Conservation (phyloP, 2,329 filamentous ascomycete genomes). For the Fusarium sublunatum region DNA sequence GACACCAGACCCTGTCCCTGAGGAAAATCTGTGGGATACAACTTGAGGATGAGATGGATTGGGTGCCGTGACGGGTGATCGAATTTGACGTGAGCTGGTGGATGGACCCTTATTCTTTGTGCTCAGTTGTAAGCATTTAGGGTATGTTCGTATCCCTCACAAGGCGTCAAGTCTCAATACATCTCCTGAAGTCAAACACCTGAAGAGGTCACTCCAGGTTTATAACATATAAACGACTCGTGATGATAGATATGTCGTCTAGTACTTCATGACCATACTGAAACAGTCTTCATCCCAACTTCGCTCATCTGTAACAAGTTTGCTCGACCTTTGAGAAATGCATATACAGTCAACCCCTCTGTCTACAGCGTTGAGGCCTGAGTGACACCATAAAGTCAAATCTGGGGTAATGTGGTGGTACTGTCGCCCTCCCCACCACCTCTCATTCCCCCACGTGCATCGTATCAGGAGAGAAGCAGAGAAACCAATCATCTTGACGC, state of each 20-base stretch:
- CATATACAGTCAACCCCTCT: background rate
- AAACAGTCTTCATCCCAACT: too few species aligned
- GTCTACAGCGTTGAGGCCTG: background rate
- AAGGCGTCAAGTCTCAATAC: background rate
- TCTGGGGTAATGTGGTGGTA: constrained; percentile 11
- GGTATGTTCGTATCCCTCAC: background rate
- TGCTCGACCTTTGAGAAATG: too few species aligned
- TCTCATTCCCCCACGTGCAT: constrained; percentile 29
- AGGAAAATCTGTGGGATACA: constrained; percentile 1
- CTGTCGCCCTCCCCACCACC: constrained; percentile 14
- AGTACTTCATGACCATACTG: too few species aligned
- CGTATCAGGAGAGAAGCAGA: constrained; percentile 1
- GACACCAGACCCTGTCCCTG: constrained; percentile 38
- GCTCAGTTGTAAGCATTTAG: background rate
- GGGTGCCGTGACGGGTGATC: constrained; percentile 4
- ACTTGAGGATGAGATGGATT: constrained; percentile 3
- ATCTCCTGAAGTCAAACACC: too few species aligned
- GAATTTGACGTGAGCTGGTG: constrained; percentile 26
- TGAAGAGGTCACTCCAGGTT: too few species aligned
- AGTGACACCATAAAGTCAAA: background rate
- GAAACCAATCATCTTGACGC: constrained; percentile 30
- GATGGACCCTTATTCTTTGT: constrained; percentile 36
- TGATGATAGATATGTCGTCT: too few species aligned
- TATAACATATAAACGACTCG: too few species aligned
- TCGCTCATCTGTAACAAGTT: too few species aligned